phyloP scores from a whole-genome alignment of 768 basidiomycete genomes.

The Pleurotus salmoneostramineus region DNA sequence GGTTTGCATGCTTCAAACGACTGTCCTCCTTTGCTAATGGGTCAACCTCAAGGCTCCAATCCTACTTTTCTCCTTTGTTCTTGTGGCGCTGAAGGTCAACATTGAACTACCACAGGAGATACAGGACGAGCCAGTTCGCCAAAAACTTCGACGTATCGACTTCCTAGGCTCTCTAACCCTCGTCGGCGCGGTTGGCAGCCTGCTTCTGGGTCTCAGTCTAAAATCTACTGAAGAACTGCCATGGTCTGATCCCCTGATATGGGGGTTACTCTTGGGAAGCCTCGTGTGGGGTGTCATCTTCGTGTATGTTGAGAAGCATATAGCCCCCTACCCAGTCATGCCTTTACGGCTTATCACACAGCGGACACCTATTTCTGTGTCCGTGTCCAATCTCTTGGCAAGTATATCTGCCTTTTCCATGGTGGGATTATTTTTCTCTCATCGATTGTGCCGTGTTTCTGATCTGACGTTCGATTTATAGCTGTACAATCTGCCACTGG shows the following conservation, averaged over 20 bases:
- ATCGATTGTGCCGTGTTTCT: constrained; percentile 10
- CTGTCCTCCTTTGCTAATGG: constrained; percentile 11
- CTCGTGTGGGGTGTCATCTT: constrained; percentile 55
- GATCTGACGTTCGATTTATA: constrained; percentile 13
- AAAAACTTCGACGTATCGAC: constrained; percentile 80
- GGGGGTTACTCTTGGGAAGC: constrained; percentile 59
- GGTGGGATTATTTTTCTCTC: constrained; percentile 34
- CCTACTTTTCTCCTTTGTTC: constrained; percentile 61
- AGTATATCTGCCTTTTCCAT: constrained; percentile 80
- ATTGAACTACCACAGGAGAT: constrained; percentile 70
- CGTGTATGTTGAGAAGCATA: constrained; percentile 72
- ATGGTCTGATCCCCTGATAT: constrained; percentile 74
- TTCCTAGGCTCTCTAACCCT: constrained; percentile 81
- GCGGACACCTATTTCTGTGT: constrained; percentile 79
- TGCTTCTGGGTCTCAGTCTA: constrained; percentile 74
- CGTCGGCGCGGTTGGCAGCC: constrained; percentile 61
- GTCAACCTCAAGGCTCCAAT: constrained; percentile 60
- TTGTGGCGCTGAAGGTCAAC: constrained; percentile 77
- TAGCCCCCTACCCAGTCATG: constrained; percentile 85
- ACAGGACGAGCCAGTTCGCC: constrained; percentile 49
- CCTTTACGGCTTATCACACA: constrained; percentile 75
- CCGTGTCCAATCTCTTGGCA: constrained; percentile 72
- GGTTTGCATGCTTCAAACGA: constrained; percentile 37
- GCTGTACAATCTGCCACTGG: constrained; percentile 87
- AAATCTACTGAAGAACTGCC: constrained; percentile 75